phyloP scores from a whole-genome alignment of 352 stramenopile species.

The Albugo candida region DNA sequence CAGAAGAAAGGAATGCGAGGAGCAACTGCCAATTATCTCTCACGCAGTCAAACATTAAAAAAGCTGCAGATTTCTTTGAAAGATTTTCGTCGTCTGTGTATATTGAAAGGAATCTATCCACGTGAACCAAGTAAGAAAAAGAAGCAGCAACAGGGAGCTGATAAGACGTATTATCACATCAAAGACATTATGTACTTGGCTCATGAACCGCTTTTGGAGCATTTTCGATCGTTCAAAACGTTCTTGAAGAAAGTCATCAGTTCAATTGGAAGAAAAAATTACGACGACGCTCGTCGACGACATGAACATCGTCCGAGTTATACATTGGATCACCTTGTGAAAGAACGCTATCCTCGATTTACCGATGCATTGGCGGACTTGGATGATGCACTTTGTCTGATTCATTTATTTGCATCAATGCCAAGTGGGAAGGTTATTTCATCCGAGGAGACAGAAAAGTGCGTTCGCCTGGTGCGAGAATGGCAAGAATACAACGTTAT shows the following conservation, averaged over 20 bases:
- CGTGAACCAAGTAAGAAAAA: constrained; percentile 89
- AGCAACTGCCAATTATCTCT: constrained; percentile 90
- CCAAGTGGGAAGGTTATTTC: constrained; percentile 81
- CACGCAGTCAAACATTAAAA: constrained; percentile 86
- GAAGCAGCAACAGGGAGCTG: constrained; percentile 64
- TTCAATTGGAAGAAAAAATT: constrained; percentile 71
- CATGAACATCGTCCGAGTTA: constrained; percentile 85
- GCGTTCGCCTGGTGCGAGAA: constrained; percentile 82
- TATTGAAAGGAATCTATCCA: constrained; percentile 99
- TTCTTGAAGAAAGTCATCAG: constrained; percentile 97
- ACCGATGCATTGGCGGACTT: constrained; percentile 93
- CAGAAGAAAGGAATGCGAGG: constrained; percentile 65
- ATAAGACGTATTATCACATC: constrained; percentile 98
- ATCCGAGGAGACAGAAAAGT: constrained; percentile 75
- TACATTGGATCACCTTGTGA: constrained; percentile 95
- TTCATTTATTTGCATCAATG: constrained; percentile 94
- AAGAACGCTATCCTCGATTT: constrained; percentile 97
- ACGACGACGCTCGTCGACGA: constrained; percentile 54
- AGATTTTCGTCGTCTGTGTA: constrained; percentile 97
- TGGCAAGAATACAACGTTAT: constrained; percentile 94
- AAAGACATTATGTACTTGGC: constrained; percentile 97
- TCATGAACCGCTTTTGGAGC: constrained; percentile 96
- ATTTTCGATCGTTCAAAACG: constrained; percentile 95
- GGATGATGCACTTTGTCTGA: constrained; percentile 95
- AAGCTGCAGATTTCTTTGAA: constrained; percentile 92